Base-by-base conservation (phyloP, 2,329 filamentous ascomycete species). In the Alternaria sp. region DNA sequence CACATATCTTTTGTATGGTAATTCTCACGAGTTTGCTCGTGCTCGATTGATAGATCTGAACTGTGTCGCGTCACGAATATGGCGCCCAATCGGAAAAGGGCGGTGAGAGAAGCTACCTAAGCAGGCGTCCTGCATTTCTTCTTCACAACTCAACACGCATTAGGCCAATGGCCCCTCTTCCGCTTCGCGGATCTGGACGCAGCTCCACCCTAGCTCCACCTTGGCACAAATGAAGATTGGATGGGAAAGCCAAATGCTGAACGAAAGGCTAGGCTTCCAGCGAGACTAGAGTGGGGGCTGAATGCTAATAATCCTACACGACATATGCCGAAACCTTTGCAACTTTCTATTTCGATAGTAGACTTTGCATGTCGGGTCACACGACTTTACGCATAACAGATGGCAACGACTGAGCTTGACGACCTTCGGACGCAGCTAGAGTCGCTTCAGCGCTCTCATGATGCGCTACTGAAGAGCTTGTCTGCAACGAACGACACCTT, bases 401-500 rank as follows among this genome's bases (percentile, higher is more conserved):
- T 73, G 70, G 67, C 70, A 40, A 58, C 68, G 33, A 63, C 51
- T 31, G 70, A 73, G 59, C 61, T 75, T 52, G 73, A 75, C 45
- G 69, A 66, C 61, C 72, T 76, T 46, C 65, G 67, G 53, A 70
- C 71, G 67, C 72, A 74, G 51, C 54, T 75, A 41, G 71, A 75
- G 53, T 61, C 71, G 41, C 71, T 76, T 14, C 72, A 74, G 51
- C 68, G 61, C 45, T 75, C 73, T 14, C 69, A 76, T 55, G 72
- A 76, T 21, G 56, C 62, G 8, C 58, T 76, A 26, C 56, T 75
- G 42, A 74, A 66, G 59, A 69, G 60, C 61, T 58, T 76, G n/a
- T 62, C 71, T 9, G 56, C 53, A 44, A 67, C 72, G n/a, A 72
- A 71, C 61, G 71, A 64, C 42, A 61, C 60, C 31, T 73, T 73